Conservation (phyloP, 2,329 filamentous ascomycete species). For the Xylaria sp. region DNA sequence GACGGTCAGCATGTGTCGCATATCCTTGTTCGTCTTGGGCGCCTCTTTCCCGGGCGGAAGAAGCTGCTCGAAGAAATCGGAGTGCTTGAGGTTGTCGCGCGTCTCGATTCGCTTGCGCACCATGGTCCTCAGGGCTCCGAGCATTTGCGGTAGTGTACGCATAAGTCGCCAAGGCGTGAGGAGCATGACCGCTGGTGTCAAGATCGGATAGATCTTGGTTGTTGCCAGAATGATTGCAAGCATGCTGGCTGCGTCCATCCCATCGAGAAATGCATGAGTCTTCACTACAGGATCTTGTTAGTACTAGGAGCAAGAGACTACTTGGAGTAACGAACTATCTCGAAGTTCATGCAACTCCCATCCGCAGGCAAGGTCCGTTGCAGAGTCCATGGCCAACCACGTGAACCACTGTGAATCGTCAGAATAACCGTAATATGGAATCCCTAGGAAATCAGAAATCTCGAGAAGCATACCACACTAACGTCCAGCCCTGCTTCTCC, state of each 20-base stretch:
- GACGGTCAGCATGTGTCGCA: slow-evolving; percentile 19
- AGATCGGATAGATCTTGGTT: not conserved
- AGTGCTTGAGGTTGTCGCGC: slow-evolving; percentile 11
- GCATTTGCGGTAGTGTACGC: not conserved
- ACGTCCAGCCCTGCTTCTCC: slow-evolving; percentile 9
- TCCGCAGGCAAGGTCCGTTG: slow-evolving; percentile 15
- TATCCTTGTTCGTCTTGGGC: slow-evolving; percentile 5
- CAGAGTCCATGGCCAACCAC: slow-evolving; percentile 39
- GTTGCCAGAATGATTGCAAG: not conserved
- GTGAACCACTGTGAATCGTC: slow-evolving; percentile 24
- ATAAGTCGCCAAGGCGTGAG: not conserved
- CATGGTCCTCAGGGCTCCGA: not conserved
- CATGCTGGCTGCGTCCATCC: not conserved
- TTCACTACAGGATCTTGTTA: not conserved
- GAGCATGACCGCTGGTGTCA: not conserved
- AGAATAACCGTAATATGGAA: not conserved
- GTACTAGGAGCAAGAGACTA: not conserved
- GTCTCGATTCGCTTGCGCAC: not conserved
- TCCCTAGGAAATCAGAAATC: not conserved
- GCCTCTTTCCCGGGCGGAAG: not conserved
- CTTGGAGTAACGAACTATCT: not conserved
- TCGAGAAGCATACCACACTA: slow-evolving; percentile 6
- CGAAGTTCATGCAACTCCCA: slow-evolving; percentile 8
- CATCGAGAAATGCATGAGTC: not conserved
- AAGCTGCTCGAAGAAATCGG: slow-evolving; percentile 33